Percentiles rank a stretch among this genome's conserved stretches.
These are phyloP conservation scores for Hypericum perforatum DNA, from an alignment of 345 rosid genomes.

Conservation along the genomic window DNA sequence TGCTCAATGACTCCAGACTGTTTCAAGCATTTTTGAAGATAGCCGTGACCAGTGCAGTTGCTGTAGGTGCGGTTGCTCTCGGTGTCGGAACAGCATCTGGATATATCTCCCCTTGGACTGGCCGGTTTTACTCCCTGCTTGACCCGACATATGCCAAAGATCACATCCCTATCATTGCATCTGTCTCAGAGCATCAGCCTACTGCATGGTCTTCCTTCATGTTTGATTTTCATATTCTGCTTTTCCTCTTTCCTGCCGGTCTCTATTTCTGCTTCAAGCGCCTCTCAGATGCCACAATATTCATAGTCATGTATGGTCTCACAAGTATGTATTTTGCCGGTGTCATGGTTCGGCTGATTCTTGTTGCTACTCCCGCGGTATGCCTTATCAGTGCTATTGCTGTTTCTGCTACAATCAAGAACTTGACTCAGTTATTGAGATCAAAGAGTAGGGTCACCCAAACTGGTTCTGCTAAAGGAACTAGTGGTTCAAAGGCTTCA, in stretches of 20 bases:
- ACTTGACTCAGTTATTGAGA: conserved; percentile 61
- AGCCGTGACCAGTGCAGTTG: conserved; percentile 65
- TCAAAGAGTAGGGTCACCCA: conserved; percentile 56
- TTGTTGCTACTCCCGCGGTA: conserved; percentile 93
- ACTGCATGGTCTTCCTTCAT: conserved; percentile 99
- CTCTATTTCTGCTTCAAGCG: conserved; percentile 98
- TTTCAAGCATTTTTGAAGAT: conserved; percentile 85
- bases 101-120: conserved; percentile 99
- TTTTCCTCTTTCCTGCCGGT: conserved; percentile 98
- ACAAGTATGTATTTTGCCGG: conserved; percentile 99
- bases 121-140: conserved; percentile 87
- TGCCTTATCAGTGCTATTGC: conserved; percentile 97
- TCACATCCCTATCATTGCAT: conserved; percentile 96
- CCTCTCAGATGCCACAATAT: conserved; percentile 88
- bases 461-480: conserved; percentile 56
- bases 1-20: conserved; percentile 66
- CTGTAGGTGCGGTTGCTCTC: conserved; percentile 60
- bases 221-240: conserved; percentile 94
- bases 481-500: conserved; percentile 58
- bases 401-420: conserved; percentile 87
- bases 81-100: conserved; percentile 94
- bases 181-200: conserved; percentile 99
- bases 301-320: conserved; percentile 97
- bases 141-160: conserved; percentile 99
- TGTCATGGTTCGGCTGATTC: conserved; percentile 97